Percentiles rank a stretch among this genome's conserved stretches.
These are phyloP conservation scores for Ophiorrhiza pumila DNA, from an alignment of 257 asterid species.

Conservation along the genomic window DNA sequence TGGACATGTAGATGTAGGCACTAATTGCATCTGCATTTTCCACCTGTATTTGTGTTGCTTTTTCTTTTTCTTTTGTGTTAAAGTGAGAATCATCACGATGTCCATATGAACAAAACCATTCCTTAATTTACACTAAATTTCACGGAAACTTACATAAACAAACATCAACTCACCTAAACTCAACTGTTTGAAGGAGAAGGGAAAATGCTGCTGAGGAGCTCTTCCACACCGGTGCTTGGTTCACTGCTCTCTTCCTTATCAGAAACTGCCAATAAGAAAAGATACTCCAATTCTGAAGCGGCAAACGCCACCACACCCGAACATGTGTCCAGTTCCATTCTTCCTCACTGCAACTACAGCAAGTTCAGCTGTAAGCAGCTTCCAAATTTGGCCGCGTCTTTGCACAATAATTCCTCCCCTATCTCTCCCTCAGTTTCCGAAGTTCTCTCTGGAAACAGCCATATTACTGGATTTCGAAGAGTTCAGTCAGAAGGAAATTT, in stretches of 20 bases:
- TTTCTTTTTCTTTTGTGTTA: neutral
- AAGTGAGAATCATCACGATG: neutral
- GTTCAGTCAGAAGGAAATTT: constrained; percentile 79
- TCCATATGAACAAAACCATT: neutral
- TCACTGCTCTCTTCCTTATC: constrained; percentile 54
- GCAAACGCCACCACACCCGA: constrained; percentile 31
- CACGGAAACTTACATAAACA: too few relatives aligned
- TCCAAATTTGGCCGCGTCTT: constrained; percentile 28
- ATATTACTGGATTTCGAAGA: constrained; percentile 41
- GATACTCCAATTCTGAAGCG: constrained; percentile 37
- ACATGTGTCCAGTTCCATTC: constrained; percentile 34
- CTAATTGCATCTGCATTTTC: too few relatives aligned
- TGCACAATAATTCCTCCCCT: constrained; percentile 35
- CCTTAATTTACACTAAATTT: too few relatives aligned
- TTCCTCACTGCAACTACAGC: constrained; percentile 11
- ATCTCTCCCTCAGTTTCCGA: constrained; percentile 42
- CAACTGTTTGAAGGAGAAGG: too few relatives aligned
- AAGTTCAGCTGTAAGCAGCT: constrained; percentile 31
- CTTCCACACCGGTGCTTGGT: constrained; percentile 88
- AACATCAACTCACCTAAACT: too few relatives aligned
- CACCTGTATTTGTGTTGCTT: too few relatives aligned
- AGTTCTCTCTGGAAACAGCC: constrained; percentile 10
- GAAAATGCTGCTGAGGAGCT: constrained; percentile 71
- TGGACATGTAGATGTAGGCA: too few relatives aligned
- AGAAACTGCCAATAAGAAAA: constrained; percentile 47